A percentile compares a stretch with the other conserved stretches of the same genome.
phyloP scores from a whole-genome alignment of 208 protist genomes.

The Acanthamoeba culbertsoni region DNA sequence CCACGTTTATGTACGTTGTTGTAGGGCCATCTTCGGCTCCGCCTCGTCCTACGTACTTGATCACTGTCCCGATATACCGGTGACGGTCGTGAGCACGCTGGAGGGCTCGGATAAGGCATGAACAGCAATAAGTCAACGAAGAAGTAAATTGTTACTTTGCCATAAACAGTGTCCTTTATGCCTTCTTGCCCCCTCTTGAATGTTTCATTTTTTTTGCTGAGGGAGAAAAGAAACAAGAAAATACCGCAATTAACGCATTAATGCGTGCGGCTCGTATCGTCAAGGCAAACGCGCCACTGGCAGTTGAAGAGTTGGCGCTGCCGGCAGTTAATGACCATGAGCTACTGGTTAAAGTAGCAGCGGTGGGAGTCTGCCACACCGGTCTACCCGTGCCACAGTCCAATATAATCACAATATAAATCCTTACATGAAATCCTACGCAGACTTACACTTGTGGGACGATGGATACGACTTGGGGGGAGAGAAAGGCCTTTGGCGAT shows the following conservation, averaged over 20 bases:
- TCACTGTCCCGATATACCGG: slow-evolving; percentile 5
- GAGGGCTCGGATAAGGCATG: too few relatives aligned
- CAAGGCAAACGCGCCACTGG: neutral
- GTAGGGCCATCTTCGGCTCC: neutral
- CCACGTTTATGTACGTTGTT: too few relatives aligned
- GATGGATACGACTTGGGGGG: slow-evolving; percentile 22
- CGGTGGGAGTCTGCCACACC: slow-evolving; percentile 15
- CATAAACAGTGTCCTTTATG: too few relatives aligned
- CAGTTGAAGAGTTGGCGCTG: neutral
- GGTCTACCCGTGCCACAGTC: neutral
- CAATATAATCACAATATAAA: neutral
- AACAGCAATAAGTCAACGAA: too few relatives aligned
- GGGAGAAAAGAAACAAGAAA: neutral
- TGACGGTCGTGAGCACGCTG: neutral
- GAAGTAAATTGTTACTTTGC: too few relatives aligned
- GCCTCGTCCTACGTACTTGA: neutral
- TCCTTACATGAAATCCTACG: neutral
- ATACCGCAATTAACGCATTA: neutral
- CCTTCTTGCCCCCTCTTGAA: too few relatives aligned
- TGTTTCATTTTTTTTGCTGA: too few relatives aligned
- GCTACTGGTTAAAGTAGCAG: slow-evolving; percentile 6
- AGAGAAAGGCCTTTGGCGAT: neutral
- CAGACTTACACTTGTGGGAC: slow-evolving; percentile 40
- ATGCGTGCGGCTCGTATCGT: slow-evolving; percentile 8
- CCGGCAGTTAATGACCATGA: neutral